A percentile compares a stretch with the other conserved stretches of the same genome.
These are phyloP conservation scores for Ceratocystis lukuohia DNA, from an alignment of 2,329 filamentous ascomycete species.

Conservation along the genomic window DNA sequence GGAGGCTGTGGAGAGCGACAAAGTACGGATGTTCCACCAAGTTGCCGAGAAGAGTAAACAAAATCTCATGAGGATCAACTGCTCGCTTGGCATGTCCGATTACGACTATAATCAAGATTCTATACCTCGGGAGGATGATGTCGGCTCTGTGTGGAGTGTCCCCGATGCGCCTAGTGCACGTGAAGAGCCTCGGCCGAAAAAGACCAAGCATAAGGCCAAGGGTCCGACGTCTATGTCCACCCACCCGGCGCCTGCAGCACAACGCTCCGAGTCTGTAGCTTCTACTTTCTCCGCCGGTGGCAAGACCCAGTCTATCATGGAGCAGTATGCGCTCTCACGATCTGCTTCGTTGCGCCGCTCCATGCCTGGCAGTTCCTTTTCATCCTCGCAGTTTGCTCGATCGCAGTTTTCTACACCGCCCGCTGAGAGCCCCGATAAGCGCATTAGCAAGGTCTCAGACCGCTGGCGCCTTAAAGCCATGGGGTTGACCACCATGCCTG, in stretches of 20 bases:
- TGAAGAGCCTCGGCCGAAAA: slow-evolving; percentile 6
- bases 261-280: slow-evolving; percentile 14
- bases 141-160: slow-evolving; percentile 17
- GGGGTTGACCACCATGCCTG: slow-evolving; percentile 39
- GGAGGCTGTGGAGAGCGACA: slow-evolving; percentile 14
- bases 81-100: slow-evolving; percentile 25
- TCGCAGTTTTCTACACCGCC: slow-evolving; percentile 17
- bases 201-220: slow-evolving; percentile 9
- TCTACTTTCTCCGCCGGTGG: slow-evolving; percentile 18
- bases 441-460: slow-evolving; percentile 30
- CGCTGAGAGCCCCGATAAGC: slow-evolving; percentile 19
- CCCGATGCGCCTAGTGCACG: slow-evolving; percentile 14
- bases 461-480: slow-evolving; percentile 37
- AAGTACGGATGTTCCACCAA: slow-evolving; percentile 17
- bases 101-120: not conserved
- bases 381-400: slow-evolving; percentile 17
- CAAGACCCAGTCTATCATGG: slow-evolving; percentile 17
- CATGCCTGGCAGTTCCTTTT: slow-evolving; percentile 22
- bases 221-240: slow-evolving; percentile 11
- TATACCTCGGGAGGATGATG: slow-evolving; percentile 26
- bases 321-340: slow-evolving; percentile 17
- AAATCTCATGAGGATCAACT: slow-evolving; percentile 26
- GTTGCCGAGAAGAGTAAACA: slow-evolving; percentile 22
- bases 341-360: slow-evolving; percentile 12
- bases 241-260: slow-evolving; percentile 4